phyloP scores from a whole-genome alignment of 2,329 filamentous ascomycete genomes.

The Boeremia exigua region DNA sequence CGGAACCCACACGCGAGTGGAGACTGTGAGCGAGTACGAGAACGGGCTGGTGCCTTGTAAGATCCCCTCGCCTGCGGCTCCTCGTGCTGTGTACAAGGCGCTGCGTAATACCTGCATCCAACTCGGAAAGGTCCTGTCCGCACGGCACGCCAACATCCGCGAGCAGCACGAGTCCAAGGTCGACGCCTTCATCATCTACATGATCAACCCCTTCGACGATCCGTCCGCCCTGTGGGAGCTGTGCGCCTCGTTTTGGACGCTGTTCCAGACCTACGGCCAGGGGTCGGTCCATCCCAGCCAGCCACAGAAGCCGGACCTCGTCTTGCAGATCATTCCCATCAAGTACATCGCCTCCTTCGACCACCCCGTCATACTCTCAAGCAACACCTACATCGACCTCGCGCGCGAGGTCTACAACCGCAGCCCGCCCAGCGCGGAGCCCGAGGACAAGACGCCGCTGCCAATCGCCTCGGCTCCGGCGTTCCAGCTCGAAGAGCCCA shows the following conservation, averaged over 20 bases:
- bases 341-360: slow-evolving; percentile 70
- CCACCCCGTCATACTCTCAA: slow-evolving; percentile 67
- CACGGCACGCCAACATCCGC: slow-evolving; percentile 42
- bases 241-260: slow-evolving; percentile 74
- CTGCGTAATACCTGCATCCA: slow-evolving; percentile 47
- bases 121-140: slow-evolving; percentile 50
- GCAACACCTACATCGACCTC: slow-evolving; percentile 65
- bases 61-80: slow-evolving; percentile 21
- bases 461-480: slow-evolving; percentile 67
- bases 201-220: slow-evolving; percentile 72
- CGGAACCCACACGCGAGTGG: slow-evolving; percentile 64
- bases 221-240: slow-evolving; percentile 68
- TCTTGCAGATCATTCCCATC: slow-evolving; percentile 76
- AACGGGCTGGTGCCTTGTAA: slow-evolving; percentile 43
- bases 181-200: slow-evolving; percentile 70
- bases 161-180: slow-evolving; percentile 58
- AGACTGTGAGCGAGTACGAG: slow-evolving; percentile 47
- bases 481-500: slow-evolving; percentile 72
- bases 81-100: slow-evolving; percentile 36
- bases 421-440: slow-evolving; percentile 59
- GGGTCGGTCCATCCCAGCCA: slow-evolving; percentile 51
- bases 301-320: slow-evolving; percentile 62
- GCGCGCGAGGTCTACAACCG: slow-evolving; percentile 81
- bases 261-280: slow-evolving; percentile 69
- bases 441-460: slow-evolving; percentile 53